Conservation (phyloP, 208 protist genomes). For the Leishmania mexicana region DNA sequence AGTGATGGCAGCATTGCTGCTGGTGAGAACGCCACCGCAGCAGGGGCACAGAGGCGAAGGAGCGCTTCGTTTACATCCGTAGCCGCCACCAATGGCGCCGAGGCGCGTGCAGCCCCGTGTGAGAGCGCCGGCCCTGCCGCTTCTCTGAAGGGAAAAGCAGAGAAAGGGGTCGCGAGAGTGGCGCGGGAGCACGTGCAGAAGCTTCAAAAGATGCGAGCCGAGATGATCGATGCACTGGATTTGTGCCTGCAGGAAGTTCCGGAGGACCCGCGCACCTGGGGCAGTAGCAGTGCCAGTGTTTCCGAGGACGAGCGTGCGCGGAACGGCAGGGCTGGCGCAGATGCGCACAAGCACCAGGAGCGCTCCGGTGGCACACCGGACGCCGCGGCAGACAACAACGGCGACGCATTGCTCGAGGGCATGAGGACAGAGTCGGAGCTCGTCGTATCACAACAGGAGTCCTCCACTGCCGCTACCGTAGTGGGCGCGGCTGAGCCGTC, state of each 20-base stretch:
- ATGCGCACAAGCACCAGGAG: background rate
- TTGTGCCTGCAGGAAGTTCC: slow-evolving; percentile 80
- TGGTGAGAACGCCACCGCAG: background rate
- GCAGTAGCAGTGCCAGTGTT: background rate
- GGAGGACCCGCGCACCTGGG: slow-evolving; percentile 17
- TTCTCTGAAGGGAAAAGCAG: background rate
- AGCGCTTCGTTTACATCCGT: background rate
- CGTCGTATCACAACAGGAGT: slow-evolving; percentile 10
- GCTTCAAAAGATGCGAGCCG: slow-evolving; percentile 55
- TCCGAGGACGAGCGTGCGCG: background rate
- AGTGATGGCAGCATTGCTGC: slow-evolving; percentile 5
- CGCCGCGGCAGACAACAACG: slow-evolving; percentile 9
- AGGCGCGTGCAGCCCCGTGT: background rate
- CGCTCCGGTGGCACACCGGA: background rate
- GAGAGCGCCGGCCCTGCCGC: background rate
- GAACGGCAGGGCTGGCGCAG: slow-evolving; percentile 8
- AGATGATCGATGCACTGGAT: slow-evolving; percentile 81
- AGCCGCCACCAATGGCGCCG: background rate
- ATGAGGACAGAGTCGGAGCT: background rate
- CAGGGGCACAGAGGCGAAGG: background rate
- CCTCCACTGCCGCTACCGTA: slow-evolving; percentile 4
- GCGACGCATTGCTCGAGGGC: slow-evolving; percentile 5
- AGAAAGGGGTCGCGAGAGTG: background rate
- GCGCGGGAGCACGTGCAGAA: slow-evolving; percentile 10
- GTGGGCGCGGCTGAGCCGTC: slow-evolving; percentile 7